phyloP scores from a whole-genome alignment of 2,329 filamentous ascomycete species.

The Sclerotinia nivalis region DNA sequence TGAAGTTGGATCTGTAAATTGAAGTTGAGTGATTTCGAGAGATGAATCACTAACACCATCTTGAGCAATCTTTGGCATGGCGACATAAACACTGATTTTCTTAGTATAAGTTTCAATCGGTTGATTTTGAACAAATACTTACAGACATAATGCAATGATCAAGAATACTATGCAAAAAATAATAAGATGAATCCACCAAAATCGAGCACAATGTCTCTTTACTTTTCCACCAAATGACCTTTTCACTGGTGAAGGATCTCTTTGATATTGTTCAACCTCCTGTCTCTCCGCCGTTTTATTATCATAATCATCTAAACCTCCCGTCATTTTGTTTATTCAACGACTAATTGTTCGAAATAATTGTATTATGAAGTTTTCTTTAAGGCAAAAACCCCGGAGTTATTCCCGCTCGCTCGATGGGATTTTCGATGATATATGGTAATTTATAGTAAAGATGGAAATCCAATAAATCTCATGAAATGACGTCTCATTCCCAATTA shows the following conservation, averaged over 20 bases:
- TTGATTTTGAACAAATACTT: conserved; percentile 39
- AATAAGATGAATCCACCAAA: conserved; percentile 57
- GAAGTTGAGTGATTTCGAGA: conserved; percentile 51
- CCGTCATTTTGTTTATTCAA: conserved; percentile 1
- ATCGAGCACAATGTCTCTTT: conserved; percentile 43
- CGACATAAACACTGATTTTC: conserved; percentile 54
- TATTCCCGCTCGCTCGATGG: neutral
- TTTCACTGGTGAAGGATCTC: neutral
- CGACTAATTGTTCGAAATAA: neutral
- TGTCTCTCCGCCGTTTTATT: conserved; percentile 12
- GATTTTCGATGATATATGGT: neutral
- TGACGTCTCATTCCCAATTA: neutral
- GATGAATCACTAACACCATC: conserved; percentile 52
- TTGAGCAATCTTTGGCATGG: conserved; percentile 59
- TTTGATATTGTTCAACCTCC: conserved; percentile 16
- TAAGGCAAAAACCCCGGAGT: neutral
- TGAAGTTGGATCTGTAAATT: conserved; percentile 52
- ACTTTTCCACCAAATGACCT: conserved; percentile 30
- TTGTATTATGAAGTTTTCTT: neutral
- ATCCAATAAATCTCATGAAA: neutral
- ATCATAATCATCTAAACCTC: conserved; percentile 16
- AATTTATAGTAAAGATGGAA: neutral
- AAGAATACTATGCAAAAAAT: conserved; percentile 52
- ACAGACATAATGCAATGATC: conserved; percentile 57
- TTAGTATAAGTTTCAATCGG: neutral